Base-by-base conservation (phyloP, 2,329 filamentous ascomycete genomes). In the Sphaerulina musiva region DNA sequence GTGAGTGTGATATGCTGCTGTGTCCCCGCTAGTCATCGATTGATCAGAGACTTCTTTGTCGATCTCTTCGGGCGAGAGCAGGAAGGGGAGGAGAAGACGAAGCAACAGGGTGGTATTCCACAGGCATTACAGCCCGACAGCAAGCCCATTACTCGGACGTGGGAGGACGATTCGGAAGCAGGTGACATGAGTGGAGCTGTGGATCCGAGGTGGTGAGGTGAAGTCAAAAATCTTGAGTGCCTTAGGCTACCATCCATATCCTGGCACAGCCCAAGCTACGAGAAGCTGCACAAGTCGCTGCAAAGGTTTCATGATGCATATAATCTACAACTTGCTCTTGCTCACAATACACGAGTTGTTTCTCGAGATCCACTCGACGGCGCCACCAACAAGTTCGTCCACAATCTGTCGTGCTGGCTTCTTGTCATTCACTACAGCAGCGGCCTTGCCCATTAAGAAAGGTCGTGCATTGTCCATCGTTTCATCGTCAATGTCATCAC, bases 391-490 rank as follows among this genome's bases (percentile, higher is more conserved):
- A 65, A 98, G 86, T 77, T 98, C 93, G 68, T 98, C 93, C 39
- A 98, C 86, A 58, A 98, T 92, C 14, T 73, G 87, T 81, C 91
- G 95, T 58, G 93, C 93, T 39, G 80, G 77, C 83, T 95, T 95
- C 79, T 85, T 87, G 76, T 97, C 90, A 68, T 92, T 93, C 53
- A 93, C 87, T 32, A 96, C 89, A 29, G 93, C 92, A 38, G 93
- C 87, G 57, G 88, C 92, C 80, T 97, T 95, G 72, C 93, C 93
- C 93, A 98, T 98, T 64, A 96, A 75, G 78, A 83, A 95, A 11
- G 91, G 91, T 55, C 89, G 81, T 67, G 89, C 91, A 69, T 93
- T 89, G 72, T 97, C 93, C 76, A 98, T 84, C 34, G 86, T 82
- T 40, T 97, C 89, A 56, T 96, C 91, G 55, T 88, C 81, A 43